Evolutionary conservation across 495 filamentous ascomycete species (phyloP), one percentile per base, ranked within the genome.

Genomic region (Aspergillus ellipticus): DNA sequence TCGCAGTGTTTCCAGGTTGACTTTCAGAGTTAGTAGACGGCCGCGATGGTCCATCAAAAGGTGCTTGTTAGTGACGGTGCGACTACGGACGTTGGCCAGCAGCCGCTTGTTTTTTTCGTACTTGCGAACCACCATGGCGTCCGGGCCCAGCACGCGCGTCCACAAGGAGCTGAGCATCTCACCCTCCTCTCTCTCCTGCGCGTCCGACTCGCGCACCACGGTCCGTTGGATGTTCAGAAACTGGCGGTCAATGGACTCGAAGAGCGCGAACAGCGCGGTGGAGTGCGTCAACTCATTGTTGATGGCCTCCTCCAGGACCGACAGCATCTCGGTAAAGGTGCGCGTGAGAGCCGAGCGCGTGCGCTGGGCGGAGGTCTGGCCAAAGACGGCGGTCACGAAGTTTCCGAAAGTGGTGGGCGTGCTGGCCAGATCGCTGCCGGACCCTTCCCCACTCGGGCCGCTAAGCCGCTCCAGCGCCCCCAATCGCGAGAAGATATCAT

Each of bases 231-330:
- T 77, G 64, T 94, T 96, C 42, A 88, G 76, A 74, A 96, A 96
- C 63, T 95, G 89, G 35, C 82, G 81, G 69, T 96, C 92, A 59
- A 96, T 90, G 50, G 84, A 81, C 57, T 95, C 90, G 70, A 96
- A 96, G 9, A 96, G 82, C 8, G 79, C 77, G 65, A 96, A 93
- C 3, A 96, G 82, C 0, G 83, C 79, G 3, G 88, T 82, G 21
- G 85, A 86, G 66, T 92, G 85, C 17, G 82, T 82, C 6, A 96
- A 75, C 66, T 96, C 91, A 59, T 78, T 88, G 60, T 85, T 85
- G 68, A 96, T 95, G 39, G 85, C 87, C 56, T 96, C 90, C 71
- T 96, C 92, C 3, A 96, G 80, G 0, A 93, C 85, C n/a, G 81
- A 79, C 7, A 96, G 75, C 66, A 96, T 93, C 63, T 95, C 89